phyloP scores from a whole-genome alignment of 2,329 filamentous ascomycete species.

The Coniochaeta ligniaria region DNA sequence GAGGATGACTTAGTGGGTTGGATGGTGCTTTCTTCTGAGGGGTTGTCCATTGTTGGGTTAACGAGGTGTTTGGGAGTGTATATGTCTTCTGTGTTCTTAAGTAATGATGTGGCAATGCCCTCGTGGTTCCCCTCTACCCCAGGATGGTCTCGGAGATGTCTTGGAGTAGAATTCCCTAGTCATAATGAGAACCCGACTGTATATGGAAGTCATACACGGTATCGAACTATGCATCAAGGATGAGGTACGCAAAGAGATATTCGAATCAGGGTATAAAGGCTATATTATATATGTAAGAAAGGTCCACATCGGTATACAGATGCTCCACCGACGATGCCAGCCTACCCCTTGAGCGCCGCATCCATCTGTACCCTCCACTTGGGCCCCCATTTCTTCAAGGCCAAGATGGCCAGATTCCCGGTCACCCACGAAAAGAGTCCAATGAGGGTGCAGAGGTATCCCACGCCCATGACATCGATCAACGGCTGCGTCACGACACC shows the following conservation, averaged over 20 bases:
- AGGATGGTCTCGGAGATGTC: not conserved
- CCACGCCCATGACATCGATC: conserved; percentile 63
- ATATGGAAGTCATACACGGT: not conserved
- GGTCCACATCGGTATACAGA: not conserved
- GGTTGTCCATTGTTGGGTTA: too few species aligned
- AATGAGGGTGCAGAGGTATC: conserved; percentile 64
- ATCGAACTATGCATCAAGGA: too few species aligned
- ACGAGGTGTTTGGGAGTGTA: not conserved
- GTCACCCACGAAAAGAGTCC: conserved; percentile 47
- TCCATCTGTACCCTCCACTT: conserved; percentile 62
- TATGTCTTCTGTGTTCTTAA: not conserved
- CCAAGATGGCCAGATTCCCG: conserved; percentile 50
- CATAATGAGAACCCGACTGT: not conserved
- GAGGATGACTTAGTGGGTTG: not conserved
- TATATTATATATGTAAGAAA: not conserved
- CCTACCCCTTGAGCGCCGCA: conserved; percentile 21
- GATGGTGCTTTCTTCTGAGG: not conserved
- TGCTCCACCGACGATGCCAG: not conserved
- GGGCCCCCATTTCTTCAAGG: conserved; percentile 52
- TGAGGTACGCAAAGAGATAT: not conserved
- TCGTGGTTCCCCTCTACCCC: not conserved
- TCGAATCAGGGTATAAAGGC: not conserved
- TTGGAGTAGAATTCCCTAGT: not conserved
- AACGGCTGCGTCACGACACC: conserved; percentile 63
- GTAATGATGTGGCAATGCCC: not conserved